Conservation (phyloP, 371 early-diverging fungal genomes). For the Mucor lusitanicus region DNA sequence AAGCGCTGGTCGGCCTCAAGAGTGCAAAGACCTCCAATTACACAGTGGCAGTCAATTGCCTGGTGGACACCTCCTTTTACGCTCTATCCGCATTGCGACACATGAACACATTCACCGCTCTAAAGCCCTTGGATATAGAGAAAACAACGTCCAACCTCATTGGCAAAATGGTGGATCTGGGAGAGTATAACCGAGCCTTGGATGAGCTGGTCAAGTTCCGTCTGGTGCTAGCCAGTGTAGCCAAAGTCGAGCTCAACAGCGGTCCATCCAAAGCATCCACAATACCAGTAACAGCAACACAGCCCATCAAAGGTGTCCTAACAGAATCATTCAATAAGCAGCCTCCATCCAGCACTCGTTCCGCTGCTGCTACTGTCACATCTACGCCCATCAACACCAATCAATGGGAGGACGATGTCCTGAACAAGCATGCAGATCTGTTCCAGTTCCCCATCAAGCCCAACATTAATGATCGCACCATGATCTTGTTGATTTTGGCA, state of each 20-base stretch:
- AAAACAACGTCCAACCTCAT: slow-evolving; percentile 48
- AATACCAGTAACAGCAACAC: not conserved
- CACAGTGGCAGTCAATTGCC: slow-evolving; percentile 30
- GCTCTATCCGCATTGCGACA: slow-evolving; percentile 36
- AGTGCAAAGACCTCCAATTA: not conserved
- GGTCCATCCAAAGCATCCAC: not conserved
- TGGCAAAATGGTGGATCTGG: slow-evolving; percentile 46
- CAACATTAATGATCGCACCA: slow-evolving; percentile 31
- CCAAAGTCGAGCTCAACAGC: slow-evolving; percentile 12
- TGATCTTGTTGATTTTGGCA: slow-evolving; percentile 39
- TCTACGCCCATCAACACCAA: slow-evolving; percentile 6
- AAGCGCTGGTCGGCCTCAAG: slow-evolving; percentile 24
- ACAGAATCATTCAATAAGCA: slow-evolving; percentile 1
- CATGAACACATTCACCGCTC: slow-evolving; percentile 33
- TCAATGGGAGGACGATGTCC: slow-evolving; percentile 31
- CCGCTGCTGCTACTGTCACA: not conserved
- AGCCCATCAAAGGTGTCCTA: not conserved
- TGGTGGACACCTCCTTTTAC: slow-evolving; percentile 40
- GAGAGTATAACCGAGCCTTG: slow-evolving; percentile 44
- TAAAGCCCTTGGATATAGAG: slow-evolving; percentile 46
- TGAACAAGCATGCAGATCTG: slow-evolving; percentile 32
- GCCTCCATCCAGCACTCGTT: not conserved
- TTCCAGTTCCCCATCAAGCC: slow-evolving; percentile 37
- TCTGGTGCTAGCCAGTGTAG: slow-evolving; percentile 21
- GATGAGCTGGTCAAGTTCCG: slow-evolving; percentile 40